Evolutionary conservation across 139 green algal genomes (phyloP), one percentile per base, ranked within the genome.

Genomic region (Coelastrella sp.): DNA sequence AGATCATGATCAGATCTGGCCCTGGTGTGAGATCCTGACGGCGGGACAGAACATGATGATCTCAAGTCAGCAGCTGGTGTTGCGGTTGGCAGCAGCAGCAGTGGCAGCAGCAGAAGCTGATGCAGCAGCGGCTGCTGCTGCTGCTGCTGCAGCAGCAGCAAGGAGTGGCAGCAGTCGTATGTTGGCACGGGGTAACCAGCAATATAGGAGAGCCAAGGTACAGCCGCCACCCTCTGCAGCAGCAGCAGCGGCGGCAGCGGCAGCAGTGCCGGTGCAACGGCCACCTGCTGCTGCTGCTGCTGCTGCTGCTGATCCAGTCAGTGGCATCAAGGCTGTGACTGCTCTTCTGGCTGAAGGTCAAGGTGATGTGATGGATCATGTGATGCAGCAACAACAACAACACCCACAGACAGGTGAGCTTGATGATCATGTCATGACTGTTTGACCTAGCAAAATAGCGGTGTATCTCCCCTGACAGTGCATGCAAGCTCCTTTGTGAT

Each of bases 91-190:
- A 27, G 17, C 34, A 3, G 53, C 48, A 13, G 75, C 53, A 21
- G 38, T 21, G 3, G 35, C 34, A 35, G 75, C 75, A 32, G 53
- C 75, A 40, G 75, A 71, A 25, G 53, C 53, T 51, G 75, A 38
- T 9, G 34, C 35, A 34, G 74, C 74, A 43, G 51, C 74, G 2
- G 74, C 74, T 38, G 69, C 69, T 40, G 69, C 66, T 74, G 62
- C 62, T 13, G 69, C 40, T 60, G 69, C 40, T 59, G 69, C 69
- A 8, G 27, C 7, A 6, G 41, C 17, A 8, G 45, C 23, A 7
- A 38, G 5, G 6, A 37, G n/a, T 37, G 21, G 40, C 69, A 60
- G 69, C 69, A 60, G 25, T 4, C 5, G 8, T 27, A 11, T 53
- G 32, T 9, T 71, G 13, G 59, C 59, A 40, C 62, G 11, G 8